Evolutionary conservation across 2,329 filamentous ascomycete species (phyloP).

Genomic region (Xylaria sp.): DNA sequence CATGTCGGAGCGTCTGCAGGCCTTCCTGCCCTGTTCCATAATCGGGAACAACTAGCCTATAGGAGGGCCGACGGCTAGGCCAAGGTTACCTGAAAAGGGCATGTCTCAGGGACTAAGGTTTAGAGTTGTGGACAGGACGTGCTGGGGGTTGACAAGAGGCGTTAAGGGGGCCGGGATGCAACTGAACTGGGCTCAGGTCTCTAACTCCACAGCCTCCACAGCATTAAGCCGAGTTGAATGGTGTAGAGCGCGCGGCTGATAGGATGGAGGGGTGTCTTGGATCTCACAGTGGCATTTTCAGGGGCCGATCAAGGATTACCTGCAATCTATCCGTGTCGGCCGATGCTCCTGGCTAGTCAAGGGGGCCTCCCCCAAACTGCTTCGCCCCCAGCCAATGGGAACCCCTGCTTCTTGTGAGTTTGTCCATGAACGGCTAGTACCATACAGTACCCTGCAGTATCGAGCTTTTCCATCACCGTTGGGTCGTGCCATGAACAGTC

Average conservation of each 20-base stretch:
- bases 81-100: conserved; percentile 19
- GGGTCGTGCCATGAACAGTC: conserved; percentile 2
- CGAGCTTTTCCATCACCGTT: conserved; percentile 8
- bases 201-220: conserved; percentile 18
- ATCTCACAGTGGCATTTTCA: conserved; percentile 33
- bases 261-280: conserved; percentile 23
- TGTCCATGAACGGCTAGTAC: conserved; percentile 16
- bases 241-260: conserved; percentile 36
- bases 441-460: not conserved
- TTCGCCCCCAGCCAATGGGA: conserved; percentile 27
- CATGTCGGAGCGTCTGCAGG: conserved; percentile 18
- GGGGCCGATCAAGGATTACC: conserved; percentile 26
- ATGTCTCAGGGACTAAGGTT: conserved; percentile 11
- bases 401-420: conserved; percentile 10
- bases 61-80: conserved; percentile 16
- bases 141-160: not conserved
- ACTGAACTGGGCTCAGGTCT: conserved; percentile 23
- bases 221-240: conserved; percentile 23
- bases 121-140: conserved; percentile 10
- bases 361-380: conserved; percentile 2
- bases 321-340: conserved; percentile 17
- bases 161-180: conserved; percentile 7
- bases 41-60: conserved; percentile 14
- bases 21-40: conserved; percentile 30
- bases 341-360: conserved; percentile 22